phyloP scores from a whole-genome alignment of 2,329 filamentous ascomycete genomes.

The Cercospora beticola region DNA sequence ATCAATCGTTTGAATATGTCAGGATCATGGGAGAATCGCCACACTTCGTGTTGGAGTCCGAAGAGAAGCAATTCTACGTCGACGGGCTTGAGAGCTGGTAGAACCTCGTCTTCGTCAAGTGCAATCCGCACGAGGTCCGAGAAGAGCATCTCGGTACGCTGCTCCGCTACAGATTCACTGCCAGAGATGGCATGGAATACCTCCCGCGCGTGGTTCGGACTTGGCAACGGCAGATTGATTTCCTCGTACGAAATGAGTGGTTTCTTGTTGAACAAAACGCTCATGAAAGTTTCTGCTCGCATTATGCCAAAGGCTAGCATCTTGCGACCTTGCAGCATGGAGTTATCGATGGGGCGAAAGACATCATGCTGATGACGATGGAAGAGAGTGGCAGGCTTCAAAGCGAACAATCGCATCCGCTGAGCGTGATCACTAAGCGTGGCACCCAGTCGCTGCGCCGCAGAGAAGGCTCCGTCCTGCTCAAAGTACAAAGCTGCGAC shows the following conservation, averaged over 20 bases:
- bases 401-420: constrained; percentile 22
- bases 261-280: constrained; percentile 19
- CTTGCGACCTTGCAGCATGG: neutral
- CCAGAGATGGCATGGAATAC: neutral
- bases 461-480: constrained; percentile 23
- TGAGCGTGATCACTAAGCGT: constrained; percentile 21
- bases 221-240: constrained; percentile 20
- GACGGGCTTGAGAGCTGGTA: constrained; percentile 19
- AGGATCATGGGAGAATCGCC: constrained; percentile 25
- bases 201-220: constrained; percentile 1
- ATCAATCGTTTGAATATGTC: constrained; percentile 21
- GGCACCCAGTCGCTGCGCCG: constrained; percentile 23
- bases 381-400: constrained; percentile 8
- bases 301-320: constrained; percentile 20
- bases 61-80: constrained; percentile 22
- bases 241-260: constrained; percentile 22
- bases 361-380: constrained; percentile 12
- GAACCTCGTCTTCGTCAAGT: constrained; percentile 17
- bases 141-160: constrained; percentile 18
- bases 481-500: constrained; percentile 23
- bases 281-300: constrained; percentile 22
- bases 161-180: constrained; percentile 9
- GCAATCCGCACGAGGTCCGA: constrained; percentile 24
- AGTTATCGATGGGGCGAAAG: constrained; percentile 5
- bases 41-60: constrained; percentile 23